Percentiles rank a stretch among this genome's conserved stretches.
phyloP scores from a whole-genome alignment of 2,329 filamentous ascomycete species.

The Mycosphaerella sp. region DNA sequence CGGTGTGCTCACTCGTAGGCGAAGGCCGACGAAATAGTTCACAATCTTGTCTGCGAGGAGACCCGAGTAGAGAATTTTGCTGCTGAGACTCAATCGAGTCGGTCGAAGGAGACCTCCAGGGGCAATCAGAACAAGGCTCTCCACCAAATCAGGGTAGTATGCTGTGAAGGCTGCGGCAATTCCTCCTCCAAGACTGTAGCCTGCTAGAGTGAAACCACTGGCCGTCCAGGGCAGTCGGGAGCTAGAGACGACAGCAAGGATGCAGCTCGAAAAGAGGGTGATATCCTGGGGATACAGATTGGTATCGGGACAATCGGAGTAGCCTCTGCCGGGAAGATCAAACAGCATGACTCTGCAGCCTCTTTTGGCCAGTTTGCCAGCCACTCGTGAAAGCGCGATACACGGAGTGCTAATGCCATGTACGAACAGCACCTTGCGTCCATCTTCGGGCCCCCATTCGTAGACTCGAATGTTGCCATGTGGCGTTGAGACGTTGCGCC shows the following conservation, averaged over 20 bases:
- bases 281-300: slow-evolving; percentile 62
- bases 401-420: slow-evolving; percentile 79
- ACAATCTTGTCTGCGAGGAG: slow-evolving; percentile 55
- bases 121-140: slow-evolving; percentile 67
- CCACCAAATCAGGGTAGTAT: slow-evolving; percentile 62
- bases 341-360: slow-evolving; percentile 76
- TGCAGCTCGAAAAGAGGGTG: slow-evolving; percentile 66
- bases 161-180: slow-evolving; percentile 63
- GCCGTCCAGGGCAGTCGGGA: slow-evolving; percentile 58
- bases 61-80: slow-evolving; percentile 58
- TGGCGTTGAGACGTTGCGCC: slow-evolving; percentile 59
- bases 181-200: slow-evolving; percentile 75
- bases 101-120: slow-evolving; percentile 69
- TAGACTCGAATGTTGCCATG: slow-evolving; percentile 69
- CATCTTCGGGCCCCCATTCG: slow-evolving; percentile 69
- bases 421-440: slow-evolving; percentile 65
- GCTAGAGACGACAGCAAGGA: slow-evolving; percentile 63
- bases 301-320: slow-evolving; percentile 64
- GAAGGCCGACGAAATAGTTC: slow-evolving; percentile 43
- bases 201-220: slow-evolving; percentile 61
- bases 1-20: slow-evolving; percentile 18
- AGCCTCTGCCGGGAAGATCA: slow-evolving; percentile 71
- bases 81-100: slow-evolving; percentile 54
- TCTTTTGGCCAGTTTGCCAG: slow-evolving; percentile 54
- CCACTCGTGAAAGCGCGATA: slow-evolving; percentile 60